A percentile compares a stretch with the other conserved stretches of the same genome.
phyloP scores from a whole-genome alignment of 2,329 filamentous ascomycete genomes.

The Nemania bipapillata region DNA sequence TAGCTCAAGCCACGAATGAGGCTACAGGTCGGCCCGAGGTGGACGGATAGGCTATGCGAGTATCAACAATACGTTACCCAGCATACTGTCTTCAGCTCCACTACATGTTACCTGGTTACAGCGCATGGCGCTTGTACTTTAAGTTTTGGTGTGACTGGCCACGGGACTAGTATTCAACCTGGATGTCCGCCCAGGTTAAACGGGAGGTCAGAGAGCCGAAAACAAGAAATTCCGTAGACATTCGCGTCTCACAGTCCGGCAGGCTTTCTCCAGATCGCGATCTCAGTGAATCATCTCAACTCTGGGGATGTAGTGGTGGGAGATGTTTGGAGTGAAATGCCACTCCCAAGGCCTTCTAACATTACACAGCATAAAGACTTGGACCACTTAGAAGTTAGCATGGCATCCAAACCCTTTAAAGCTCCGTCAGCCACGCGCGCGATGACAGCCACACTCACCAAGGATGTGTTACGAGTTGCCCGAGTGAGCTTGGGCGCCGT shows the following conservation, averaged over 20 bases:
- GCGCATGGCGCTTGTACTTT: not conserved
- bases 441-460: constrained; percentile 33
- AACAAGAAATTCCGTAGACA: constrained; percentile 23
- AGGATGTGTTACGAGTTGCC: constrained; percentile 26
- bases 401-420: constrained; percentile 6
- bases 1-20: constrained; percentile 44
- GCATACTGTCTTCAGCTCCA: not conserved
- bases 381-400: constrained; percentile 21
- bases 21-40: constrained; percentile 40
- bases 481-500: constrained; percentile 27
- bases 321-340: not conserved
- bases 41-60: constrained; percentile 15
- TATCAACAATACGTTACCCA: not conserved
- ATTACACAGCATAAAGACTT: constrained; percentile 26
- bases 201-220: constrained; percentile 1
- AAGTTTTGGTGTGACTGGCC: constrained; percentile 1
- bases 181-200: constrained; percentile 1
- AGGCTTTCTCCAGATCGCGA: constrained; percentile 32
- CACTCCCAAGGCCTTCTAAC: constrained; percentile 5
- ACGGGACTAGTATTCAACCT: not conserved
- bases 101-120: constrained; percentile 32
- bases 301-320: constrained; percentile 16
- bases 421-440: constrained; percentile 37
- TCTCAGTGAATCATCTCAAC: constrained; percentile 21
- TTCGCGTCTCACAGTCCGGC: constrained; percentile 10